Base-by-base conservation (phyloP, 1,284 basidiomycete species). In the Pterula multifida region DNA sequence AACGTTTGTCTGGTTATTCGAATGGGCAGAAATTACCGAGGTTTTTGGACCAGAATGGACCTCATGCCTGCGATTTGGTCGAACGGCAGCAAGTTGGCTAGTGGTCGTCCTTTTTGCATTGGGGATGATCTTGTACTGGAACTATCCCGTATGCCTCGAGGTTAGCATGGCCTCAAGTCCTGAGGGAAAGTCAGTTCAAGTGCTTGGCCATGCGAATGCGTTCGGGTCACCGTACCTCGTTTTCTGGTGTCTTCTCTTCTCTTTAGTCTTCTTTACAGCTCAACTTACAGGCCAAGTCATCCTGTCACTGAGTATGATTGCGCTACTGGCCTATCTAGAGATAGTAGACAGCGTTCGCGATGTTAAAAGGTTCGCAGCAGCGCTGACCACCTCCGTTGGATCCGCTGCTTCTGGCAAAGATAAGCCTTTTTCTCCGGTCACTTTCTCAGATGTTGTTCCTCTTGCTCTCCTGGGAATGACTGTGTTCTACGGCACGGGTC, bases 121-220 rank as follows among this genome's bases (percentile, higher is more conserved):
- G 9, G 81, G 84, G 0, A 68, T 74, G 0, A 67, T 71, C 12
- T 58, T 89, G 3, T 93, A 89, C 88, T 79, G 75, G 66, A 61
- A 72, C 12, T 68, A 79, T 1, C 85, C 89, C 1, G 64, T 92
- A 11, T 90, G 83, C 60, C 67, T 95, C 48, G 72, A 86, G 53
- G 67, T 93, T 50, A 61, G 65, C 25, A 60, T 66, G 1, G 51
- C 21, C 48, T 24, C 35, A 44, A 61, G 56, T 4, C 42, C 52
- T 23, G 51, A 59, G 52, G 72, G 67, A 50, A 62, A 61, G 11
- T 68, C 77, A 57, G 76, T 92, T 48, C 76, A 75, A 17, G 76
- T 98, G 0, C 67, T 92, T 1, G 93, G 95, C 0, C 96, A 88
- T 60, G 87, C 88, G 0, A 98, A 98, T 63, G 80, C 87, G 0